Evolutionary conservation across 2,329 filamentous ascomycete species (phyloP).

Genomic region (Penicillium sp.): DNA sequence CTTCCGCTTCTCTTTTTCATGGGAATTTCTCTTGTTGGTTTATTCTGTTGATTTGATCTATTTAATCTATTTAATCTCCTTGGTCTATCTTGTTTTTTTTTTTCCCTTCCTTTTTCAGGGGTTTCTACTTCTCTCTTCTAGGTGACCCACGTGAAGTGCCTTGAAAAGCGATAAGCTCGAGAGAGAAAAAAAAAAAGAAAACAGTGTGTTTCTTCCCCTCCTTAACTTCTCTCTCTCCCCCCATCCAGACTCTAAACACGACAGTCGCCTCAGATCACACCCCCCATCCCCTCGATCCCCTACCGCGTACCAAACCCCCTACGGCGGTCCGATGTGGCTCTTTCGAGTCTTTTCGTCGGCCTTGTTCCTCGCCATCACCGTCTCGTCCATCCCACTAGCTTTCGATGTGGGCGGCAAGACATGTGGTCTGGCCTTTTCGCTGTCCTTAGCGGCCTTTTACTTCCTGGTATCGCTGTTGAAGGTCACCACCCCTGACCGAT

Average conservation of each 20-base stretch:
- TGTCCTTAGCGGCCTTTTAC: constrained; percentile 87
- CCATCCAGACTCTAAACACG: constrained; percentile 3
- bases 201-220: neutral
- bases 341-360: constrained; percentile 76
- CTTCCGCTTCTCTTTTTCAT: neutral
- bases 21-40: neutral
- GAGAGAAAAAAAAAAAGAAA: neutral
- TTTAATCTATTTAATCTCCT: neutral
- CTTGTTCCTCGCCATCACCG: constrained; percentile 84
- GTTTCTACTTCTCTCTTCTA: neutral
- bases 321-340: constrained; percentile 67
- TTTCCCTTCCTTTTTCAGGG: neutral
- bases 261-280: neutral
- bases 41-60: neutral
- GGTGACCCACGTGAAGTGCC: constrained; percentile 1
- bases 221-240: neutral
- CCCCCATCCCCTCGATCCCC: constrained; percentile 6
- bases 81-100: neutral
- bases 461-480: constrained; percentile 80
- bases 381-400: constrained; percentile 92
- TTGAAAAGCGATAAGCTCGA: constrained; percentile 1
- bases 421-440: constrained; percentile 89
- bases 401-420: constrained; percentile 97
- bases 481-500: constrained; percentile 75
- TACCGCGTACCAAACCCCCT: constrained; percentile 30